A percentile compares a stretch with the other conserved stretches of the same genome.
Evolutionary conservation across 2,329 filamentous ascomycete genomes (phyloP).

Genomic region (Beauveria asiatica): DNA sequence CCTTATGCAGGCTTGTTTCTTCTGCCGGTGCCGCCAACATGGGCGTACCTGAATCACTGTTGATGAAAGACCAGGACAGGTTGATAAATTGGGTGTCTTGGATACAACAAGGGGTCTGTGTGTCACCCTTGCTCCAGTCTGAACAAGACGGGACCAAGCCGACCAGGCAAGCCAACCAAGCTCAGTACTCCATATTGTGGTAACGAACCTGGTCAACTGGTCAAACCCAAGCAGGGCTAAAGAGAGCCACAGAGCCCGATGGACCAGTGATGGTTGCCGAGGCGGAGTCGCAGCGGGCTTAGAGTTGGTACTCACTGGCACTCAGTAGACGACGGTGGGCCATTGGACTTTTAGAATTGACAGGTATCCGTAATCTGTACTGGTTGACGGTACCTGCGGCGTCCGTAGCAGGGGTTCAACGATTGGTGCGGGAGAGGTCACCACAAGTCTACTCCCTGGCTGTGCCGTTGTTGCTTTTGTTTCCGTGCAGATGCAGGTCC

Average conservation of each 20-base stretch:
- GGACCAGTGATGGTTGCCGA: neutral
- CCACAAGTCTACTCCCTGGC: neutral
- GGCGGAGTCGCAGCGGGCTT: constrained; percentile 2
- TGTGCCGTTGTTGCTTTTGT: constrained; percentile 8
- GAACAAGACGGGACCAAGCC: constrained; percentile 5
- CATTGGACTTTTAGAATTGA: constrained; percentile 9
- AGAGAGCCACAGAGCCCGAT: neutral
- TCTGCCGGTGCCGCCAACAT: constrained; percentile 4
- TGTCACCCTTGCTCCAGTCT: constrained; percentile 18
- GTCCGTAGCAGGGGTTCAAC: neutral
- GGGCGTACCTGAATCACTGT: constrained; percentile 22
- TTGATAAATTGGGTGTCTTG: constrained; percentile 25
- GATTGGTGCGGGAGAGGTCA: neutral
- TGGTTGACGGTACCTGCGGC: constrained; percentile 8
- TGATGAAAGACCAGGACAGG: constrained; percentile 18
- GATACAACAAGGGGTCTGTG: constrained; percentile 25
- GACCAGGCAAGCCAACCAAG: neutral
- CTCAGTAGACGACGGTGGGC: neutral
- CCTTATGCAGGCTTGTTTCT: constrained; percentile 6
- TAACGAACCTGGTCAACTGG: neutral
- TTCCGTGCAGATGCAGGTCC: neutral
- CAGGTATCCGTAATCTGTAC: neutral
- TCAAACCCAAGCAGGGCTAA: neutral
- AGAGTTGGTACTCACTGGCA: neutral
- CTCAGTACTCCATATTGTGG: no score